These are phyloP conservation scores for Wickerhamomyces canadensis DNA, from an alignment of 805 yeast species.

Conservation along the genomic window DNA sequence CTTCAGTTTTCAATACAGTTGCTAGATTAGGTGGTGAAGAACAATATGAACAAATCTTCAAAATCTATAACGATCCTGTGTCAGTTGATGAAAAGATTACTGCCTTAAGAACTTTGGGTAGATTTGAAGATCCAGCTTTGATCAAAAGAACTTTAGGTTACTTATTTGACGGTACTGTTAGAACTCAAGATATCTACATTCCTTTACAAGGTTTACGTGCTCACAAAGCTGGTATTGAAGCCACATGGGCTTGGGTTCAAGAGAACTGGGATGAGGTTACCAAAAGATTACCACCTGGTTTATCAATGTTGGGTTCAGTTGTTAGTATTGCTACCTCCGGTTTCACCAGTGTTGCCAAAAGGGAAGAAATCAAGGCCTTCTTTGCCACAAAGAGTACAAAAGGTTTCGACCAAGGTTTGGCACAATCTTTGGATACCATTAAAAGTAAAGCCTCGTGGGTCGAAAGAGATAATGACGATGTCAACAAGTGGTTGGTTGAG, in stretches of 20 bases:
- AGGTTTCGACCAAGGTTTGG: slow-evolving; percentile 60
- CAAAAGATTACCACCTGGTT: slow-evolving; percentile 71
- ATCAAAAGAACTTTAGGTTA: slow-evolving; percentile 51
- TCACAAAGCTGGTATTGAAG: slow-evolving; percentile 58
- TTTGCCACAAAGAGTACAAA: slow-evolving; percentile 50
- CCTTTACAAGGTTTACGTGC: slow-evolving; percentile 72
- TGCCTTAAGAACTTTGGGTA: slow-evolving; percentile 67
- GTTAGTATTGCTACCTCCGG: slow-evolving; percentile 57
- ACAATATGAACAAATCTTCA: slow-evolving; percentile 56
- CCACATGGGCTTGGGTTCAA: slow-evolving; percentile 69
- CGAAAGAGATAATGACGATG: slow-evolving; percentile 44
- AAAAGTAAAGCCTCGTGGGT: slow-evolving; percentile 55
- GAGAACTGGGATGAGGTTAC: slow-evolving; percentile 66
- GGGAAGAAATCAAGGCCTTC: slow-evolving; percentile 44
- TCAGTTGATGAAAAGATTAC: slow-evolving; percentile 62
- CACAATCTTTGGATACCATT: slow-evolving; percentile 58
- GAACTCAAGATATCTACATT: slow-evolving; percentile 70
- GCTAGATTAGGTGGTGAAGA: slow-evolving; percentile 58
- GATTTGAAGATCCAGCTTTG: slow-evolving; percentile 46
- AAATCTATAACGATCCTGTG: slow-evolving; percentile 55
- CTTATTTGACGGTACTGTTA: slow-evolving; percentile 51
- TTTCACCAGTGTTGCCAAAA: slow-evolving; percentile 51
- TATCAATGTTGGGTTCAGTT: slow-evolving; percentile 73
- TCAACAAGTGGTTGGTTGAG: slow-evolving; percentile 43
- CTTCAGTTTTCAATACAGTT: slow-evolving; percentile 57